phyloP scores from a whole-genome alignment of 1,284 basidiomycete species.

The Ceratobasidium sp. region DNA sequence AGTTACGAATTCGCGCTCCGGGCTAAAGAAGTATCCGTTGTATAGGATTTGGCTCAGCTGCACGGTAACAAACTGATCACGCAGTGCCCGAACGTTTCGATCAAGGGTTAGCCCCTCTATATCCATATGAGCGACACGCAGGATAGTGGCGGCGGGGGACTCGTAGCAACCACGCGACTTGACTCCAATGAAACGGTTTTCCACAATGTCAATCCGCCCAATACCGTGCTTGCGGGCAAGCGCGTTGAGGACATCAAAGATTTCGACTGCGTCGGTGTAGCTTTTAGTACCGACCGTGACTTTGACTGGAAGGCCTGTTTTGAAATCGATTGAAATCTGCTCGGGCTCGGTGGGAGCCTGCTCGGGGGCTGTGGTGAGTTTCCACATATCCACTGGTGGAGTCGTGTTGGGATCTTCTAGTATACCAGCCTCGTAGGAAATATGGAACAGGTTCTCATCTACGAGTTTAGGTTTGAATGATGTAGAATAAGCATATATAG shows the following conservation, averaged over 20 bases:
- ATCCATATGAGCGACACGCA: conserved; percentile 95
- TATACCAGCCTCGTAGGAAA: conserved; percentile 99
- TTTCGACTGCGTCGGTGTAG: conserved; percentile 89
- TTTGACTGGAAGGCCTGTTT: conserved; percentile 85
- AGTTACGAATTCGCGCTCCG: conserved; percentile 95
- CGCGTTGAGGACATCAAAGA: conserved; percentile 93
- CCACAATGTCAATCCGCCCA: conserved; percentile 97
- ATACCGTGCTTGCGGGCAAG: conserved; percentile 95
- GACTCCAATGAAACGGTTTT: conserved; percentile 99
- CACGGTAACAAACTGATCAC: conserved; percentile 95
- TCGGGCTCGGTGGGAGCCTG: conserved; percentile 86
- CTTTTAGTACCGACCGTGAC: conserved; percentile 67
- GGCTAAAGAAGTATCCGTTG: conserved; percentile 97
- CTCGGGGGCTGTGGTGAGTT: conserved; percentile 88
- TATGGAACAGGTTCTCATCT: conserved; percentile 99
- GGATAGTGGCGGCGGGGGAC: conserved; percentile 94
- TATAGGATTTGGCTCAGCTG: conserved; percentile 93
- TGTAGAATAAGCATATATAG: not conserved
- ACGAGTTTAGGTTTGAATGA: not conserved
- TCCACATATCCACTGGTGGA: conserved; percentile 99
- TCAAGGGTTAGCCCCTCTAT: conserved; percentile 97
- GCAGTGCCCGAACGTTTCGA: conserved; percentile 92
- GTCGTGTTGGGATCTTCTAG: conserved; percentile 97
- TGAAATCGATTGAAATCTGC: conserved; percentile 85
- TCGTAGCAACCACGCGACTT: conserved; percentile 99